phyloP scores from a whole-genome alignment of 108 stramenopile species.

The Nitzschia sp. region DNA sequence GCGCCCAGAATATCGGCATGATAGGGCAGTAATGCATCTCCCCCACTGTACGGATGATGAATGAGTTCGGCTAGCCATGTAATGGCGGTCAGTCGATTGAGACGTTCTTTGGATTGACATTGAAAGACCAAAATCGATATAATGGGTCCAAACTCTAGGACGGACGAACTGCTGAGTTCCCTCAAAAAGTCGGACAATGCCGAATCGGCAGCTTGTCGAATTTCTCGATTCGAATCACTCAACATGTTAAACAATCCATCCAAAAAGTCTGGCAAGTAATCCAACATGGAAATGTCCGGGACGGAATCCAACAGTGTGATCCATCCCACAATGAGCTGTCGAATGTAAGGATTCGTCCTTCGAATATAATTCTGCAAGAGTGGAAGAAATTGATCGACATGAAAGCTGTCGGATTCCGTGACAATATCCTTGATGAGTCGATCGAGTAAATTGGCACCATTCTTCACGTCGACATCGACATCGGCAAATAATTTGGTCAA shows the following conservation, averaged over 20 bases:
- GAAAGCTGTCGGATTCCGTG: slow-evolving; percentile 91
- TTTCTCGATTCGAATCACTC: slow-evolving; percentile 94
- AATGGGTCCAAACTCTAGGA: slow-evolving; percentile 95
- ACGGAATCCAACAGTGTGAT: slow-evolving; percentile 95
- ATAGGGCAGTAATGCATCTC: slow-evolving; percentile 86
- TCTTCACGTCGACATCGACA: slow-evolving; percentile 98
- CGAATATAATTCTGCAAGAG: slow-evolving; percentile 95
- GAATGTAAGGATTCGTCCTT: slow-evolving; percentile 94
- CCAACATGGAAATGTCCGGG: slow-evolving; percentile 95
- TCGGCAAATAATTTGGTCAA: slow-evolving; percentile 95
- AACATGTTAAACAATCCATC: slow-evolving; percentile 98
- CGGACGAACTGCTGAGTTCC: slow-evolving; percentile 87
- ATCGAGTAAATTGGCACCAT: slow-evolving; percentile 96
- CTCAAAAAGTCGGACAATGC: slow-evolving; percentile 86
- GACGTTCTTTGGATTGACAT: slow-evolving; percentile 91
- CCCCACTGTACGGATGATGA: slow-evolving; percentile 88
- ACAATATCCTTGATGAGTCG: slow-evolving; percentile 96
- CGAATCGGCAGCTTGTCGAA: slow-evolving; percentile 89
- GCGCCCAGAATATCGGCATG: slow-evolving; percentile 93
- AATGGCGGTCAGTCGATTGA: slow-evolving; percentile 93
- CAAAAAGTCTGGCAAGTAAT: slow-evolving; percentile 94
- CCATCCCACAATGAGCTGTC: slow-evolving; percentile 97
- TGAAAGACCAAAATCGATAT: slow-evolving; percentile 92
- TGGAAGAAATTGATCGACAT: slow-evolving; percentile 95
- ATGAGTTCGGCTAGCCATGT: slow-evolving; percentile 96